These are phyloP conservation scores for Sechiopsis laciniata DNA, from an alignment of 306 rosid species.

Conservation along the genomic window DNA sequence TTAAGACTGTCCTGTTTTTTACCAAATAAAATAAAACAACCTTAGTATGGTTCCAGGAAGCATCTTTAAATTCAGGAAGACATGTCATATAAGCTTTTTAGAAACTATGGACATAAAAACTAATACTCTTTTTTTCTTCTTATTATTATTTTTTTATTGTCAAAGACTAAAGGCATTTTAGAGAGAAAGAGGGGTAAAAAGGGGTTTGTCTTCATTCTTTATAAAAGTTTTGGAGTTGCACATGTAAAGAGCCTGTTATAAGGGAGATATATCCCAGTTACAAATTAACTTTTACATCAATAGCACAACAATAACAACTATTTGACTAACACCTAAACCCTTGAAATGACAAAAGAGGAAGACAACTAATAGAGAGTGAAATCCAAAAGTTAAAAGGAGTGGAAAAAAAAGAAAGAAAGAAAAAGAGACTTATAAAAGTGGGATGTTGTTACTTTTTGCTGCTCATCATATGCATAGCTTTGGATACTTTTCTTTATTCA, in stretches of 20 bases:
- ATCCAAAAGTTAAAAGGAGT: slow-evolving; percentile 18
- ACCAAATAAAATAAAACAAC: background rate
- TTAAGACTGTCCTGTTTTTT: no score
- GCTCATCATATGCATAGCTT: slow-evolving; percentile 18
- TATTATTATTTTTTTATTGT: slow-evolving; percentile 4
- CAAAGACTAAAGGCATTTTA: background rate
- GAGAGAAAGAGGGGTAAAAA: slow-evolving; percentile 14
- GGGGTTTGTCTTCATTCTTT: slow-evolving; percentile 12
- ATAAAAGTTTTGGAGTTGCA: slow-evolving; percentile 13
- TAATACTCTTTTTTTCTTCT: background rate
- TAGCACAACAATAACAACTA: slow-evolving; percentile 13
- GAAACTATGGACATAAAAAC: background rate
- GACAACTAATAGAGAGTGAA: slow-evolving; percentile 19
- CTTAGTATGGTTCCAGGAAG: background rate
- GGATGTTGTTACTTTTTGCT: slow-evolving; percentile 1
- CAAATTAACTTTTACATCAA: slow-evolving; percentile 22
- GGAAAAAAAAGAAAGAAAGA: background rate
- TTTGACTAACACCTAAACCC: slow-evolving; percentile 15
- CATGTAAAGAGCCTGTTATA: slow-evolving; percentile 17
- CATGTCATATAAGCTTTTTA: no score
- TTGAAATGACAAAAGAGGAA: slow-evolving; percentile 14
- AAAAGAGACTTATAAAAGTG: slow-evolving; percentile 2
- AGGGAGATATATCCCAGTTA: slow-evolving; percentile 14
- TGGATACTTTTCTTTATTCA: slow-evolving; percentile 38
- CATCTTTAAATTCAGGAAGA: no score